Conservation (phyloP, 2,329 filamentous ascomycete genomes). For the Aureobasidium uvarum region DNA sequence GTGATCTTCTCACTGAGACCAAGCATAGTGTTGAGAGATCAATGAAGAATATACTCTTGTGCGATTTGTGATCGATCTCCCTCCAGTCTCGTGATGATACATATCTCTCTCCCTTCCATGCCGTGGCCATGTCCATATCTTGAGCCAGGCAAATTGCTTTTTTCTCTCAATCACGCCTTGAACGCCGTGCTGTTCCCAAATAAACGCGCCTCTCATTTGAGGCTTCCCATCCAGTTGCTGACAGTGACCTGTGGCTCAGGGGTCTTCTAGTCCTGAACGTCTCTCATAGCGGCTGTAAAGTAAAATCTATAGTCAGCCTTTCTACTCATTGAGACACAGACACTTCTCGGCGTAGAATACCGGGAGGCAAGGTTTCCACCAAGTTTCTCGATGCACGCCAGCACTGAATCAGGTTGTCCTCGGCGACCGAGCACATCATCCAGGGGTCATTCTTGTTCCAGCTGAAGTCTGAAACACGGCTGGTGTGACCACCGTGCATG, state of each 20-base stretch:
- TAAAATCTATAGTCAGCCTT: constrained; percentile 10
- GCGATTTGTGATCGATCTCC: neutral
- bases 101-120: neutral
- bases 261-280: constrained; percentile 25
- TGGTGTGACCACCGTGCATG: constrained; percentile 98
- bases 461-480: constrained; percentile 92
- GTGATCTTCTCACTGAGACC: too few species aligned
- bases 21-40: too few species aligned
- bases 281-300: constrained; percentile 15
- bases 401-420: constrained; percentile 95
- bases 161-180: constrained; percentile 5
- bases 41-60: neutral
- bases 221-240: neutral
- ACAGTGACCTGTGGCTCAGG: neutral
- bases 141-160: constrained; percentile 12
- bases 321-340: constrained; percentile 14
- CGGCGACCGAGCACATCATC: constrained; percentile 92
- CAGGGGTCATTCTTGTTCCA: constrained; percentile 98
- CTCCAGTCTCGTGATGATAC: neutral
- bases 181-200: constrained; percentile 23
- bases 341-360: constrained; percentile 37
- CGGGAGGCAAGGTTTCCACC: constrained; percentile 38
- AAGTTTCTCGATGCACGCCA: constrained; percentile 49
- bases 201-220: neutral
- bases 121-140: neutral